These are phyloP conservation scores for Aspergillus latus DNA, from an alignment of 2,329 filamentous ascomycete genomes.

Conservation along the genomic window DNA sequence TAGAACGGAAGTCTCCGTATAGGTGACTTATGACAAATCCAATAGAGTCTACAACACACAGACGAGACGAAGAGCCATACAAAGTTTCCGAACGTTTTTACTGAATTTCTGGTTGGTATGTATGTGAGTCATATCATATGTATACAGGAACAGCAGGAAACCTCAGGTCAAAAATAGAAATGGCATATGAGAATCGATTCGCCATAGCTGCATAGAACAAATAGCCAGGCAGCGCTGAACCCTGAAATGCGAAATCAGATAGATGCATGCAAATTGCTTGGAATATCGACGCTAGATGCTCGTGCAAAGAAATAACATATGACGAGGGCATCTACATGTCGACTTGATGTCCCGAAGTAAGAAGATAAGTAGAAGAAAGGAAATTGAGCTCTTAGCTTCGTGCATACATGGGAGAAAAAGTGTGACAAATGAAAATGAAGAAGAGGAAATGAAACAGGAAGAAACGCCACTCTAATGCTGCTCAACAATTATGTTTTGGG, in stretches of 20 bases:
- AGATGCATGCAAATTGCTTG: slow-evolving; percentile 11
- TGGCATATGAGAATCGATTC: slow-evolving; percentile 4
- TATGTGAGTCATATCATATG: slow-evolving; percentile 5
- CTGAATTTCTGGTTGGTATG: slow-evolving; percentile 4
- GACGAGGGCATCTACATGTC: slow-evolving; percentile 73
- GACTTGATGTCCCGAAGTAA: slow-evolving; percentile 57
- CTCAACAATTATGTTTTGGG: slow-evolving; percentile 23
- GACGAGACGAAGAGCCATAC: background rate
- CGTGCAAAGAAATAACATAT: slow-evolving; percentile 38
- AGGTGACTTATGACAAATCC: background rate
- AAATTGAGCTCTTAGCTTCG: slow-evolving; percentile 10
- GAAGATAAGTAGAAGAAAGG: slow-evolving; percentile 3
- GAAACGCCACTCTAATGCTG: slow-evolving; percentile 31
- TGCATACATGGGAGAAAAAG: slow-evolving; percentile 6
- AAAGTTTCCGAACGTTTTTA: slow-evolving; percentile 1
- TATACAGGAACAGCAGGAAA: slow-evolving; percentile 8
- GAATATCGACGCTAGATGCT: slow-evolving; percentile 18
- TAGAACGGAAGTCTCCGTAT: too few species aligned
- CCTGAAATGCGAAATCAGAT: slow-evolving; percentile 22
- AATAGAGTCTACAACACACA: background rate
- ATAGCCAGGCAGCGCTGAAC: background rate
- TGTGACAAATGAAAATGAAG: slow-evolving; percentile 8
- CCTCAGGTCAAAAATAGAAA: background rate
- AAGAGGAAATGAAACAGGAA: slow-evolving; percentile 13
- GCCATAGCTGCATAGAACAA: too few species aligned